A percentile compares a stretch with the other conserved stretches of the same genome.
These are phyloP conservation scores for Cryptosporidium xiaoi DNA, from an alignment of 169 alveolate genomes.

Conservation along the genomic window DNA sequence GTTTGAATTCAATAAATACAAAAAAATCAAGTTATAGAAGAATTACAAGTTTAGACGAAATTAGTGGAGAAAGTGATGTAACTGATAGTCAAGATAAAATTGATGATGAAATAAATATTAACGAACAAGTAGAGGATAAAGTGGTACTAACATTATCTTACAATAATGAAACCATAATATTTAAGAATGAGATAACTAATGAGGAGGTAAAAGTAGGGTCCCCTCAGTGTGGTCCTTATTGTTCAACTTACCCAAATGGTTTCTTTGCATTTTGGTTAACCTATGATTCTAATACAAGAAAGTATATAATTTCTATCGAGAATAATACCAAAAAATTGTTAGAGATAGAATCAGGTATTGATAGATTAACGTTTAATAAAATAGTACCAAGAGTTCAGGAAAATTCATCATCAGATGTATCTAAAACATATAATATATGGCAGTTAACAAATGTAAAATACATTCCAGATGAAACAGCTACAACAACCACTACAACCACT, in stretches of 20 bases:
- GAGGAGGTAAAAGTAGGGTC: slow-evolving; percentile 4
- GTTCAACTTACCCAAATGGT: slow-evolving; percentile 55
- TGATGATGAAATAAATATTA: slow-evolving; percentile 3
- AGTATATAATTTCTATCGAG: slow-evolving; percentile 15
- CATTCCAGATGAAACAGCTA: slow-evolving; percentile 28
- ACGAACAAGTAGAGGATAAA: not conserved
- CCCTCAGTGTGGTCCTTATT: slow-evolving; percentile 65
- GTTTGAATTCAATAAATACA: slow-evolving; percentile 1
- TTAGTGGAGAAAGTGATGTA: no score
- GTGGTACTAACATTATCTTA: slow-evolving; percentile 12
- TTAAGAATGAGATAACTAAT: slow-evolving; percentile 34
- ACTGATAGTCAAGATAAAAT: no score
- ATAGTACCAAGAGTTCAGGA: slow-evolving; percentile 17
- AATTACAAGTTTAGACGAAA: no score
- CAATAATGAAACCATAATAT: slow-evolving; percentile 7
- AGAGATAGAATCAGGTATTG: slow-evolving; percentile 16
- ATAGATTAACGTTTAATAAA: slow-evolving; percentile 7
- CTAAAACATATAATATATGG: slow-evolving; percentile 12
- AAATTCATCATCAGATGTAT: not conserved
- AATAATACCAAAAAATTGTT: slow-evolving; percentile 37
- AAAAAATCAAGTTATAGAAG: no score
- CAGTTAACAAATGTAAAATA: slow-evolving; percentile 19
- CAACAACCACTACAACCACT: slow-evolving; percentile 24
- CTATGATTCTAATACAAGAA: slow-evolving; percentile 8
- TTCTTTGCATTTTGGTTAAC: slow-evolving; percentile 52